Conservation (phyloP, 1,284 basidiomycete genomes). For the Ganoderma resinaceum region DNA sequence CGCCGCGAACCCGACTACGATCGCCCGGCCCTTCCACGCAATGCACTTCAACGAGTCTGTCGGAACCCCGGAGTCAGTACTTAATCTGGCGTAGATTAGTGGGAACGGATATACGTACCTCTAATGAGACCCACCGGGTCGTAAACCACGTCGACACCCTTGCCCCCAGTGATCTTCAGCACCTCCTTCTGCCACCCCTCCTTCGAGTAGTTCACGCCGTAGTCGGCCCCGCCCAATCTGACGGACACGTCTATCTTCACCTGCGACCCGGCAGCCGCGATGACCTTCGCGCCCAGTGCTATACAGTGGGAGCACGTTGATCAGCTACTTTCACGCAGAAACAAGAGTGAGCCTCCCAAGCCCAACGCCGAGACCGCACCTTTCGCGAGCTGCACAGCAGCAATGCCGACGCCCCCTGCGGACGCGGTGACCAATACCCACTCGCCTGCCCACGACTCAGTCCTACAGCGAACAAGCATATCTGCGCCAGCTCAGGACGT, state of each 20-base stretch:
- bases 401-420: conserved; percentile 93
- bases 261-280: conserved; percentile 78
- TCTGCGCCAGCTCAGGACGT: conserved; percentile 8
- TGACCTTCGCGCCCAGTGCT: conserved; percentile 82
- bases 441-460: conserved; percentile 62
- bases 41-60: conserved; percentile 88
- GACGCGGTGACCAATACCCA: conserved; percentile 90
- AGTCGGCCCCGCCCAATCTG: conserved; percentile 75
- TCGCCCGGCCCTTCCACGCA: conserved; percentile 90
- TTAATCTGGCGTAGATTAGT: neutral
- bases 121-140: conserved; percentile 88
- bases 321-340: conserved; percentile 21
- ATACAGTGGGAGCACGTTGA: conserved; percentile 9
- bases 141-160: conserved; percentile 89
- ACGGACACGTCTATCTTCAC: conserved; percentile 74
- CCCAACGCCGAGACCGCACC: conserved; percentile 50
- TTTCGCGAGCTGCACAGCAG: conserved; percentile 91
- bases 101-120: conserved; percentile 45
- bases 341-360: neutral
- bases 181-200: conserved; percentile 81
- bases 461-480: neutral
- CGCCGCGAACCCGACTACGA: conserved; percentile 93
- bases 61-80: conserved; percentile 20
- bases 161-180: conserved; percentile 75
- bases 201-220: conserved; percentile 70